Conservation (phyloP, 73 alveolate genomes). For the Symbiodinium natans region DNA sequence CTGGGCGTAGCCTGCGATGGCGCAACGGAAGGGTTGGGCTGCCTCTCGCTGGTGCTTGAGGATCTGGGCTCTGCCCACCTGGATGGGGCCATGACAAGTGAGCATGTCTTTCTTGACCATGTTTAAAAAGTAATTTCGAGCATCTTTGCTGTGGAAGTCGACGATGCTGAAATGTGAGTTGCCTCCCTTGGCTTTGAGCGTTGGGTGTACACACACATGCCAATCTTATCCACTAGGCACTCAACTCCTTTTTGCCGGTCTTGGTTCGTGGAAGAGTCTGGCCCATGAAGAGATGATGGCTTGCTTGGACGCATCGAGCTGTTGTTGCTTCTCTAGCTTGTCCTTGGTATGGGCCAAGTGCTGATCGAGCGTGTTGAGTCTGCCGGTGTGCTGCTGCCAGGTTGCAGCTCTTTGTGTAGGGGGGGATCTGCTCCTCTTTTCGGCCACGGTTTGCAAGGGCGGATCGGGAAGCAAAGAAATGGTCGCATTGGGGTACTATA, state of each 20-base stretch:
- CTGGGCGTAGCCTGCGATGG: slow-evolving; percentile 29
- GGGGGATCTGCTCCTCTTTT: background rate
- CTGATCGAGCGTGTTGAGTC: slow-evolving; percentile 33
- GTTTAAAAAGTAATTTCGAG: background rate
- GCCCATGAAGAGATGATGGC: slow-evolving; percentile 30
- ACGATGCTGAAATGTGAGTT: slow-evolving; percentile 5
- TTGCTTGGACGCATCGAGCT: slow-evolving; percentile 54
- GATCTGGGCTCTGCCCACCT: slow-evolving; percentile 6
- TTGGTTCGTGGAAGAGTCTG: background rate
- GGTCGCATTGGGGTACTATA: slow-evolving; percentile 9
- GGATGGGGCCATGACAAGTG: slow-evolving; percentile 14
- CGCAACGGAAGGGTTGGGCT: slow-evolving; percentile 14
- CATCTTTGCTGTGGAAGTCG: slow-evolving; percentile 24
- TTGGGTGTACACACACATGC: background rate
- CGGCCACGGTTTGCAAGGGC: background rate
- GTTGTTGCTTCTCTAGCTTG: slow-evolving; percentile 31
- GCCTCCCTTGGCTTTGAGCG: slow-evolving; percentile 9
- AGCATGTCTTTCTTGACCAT: slow-evolving; percentile 1
- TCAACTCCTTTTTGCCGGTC: slow-evolving; percentile 34
- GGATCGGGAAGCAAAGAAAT: background rate
- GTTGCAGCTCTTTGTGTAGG: background rate
- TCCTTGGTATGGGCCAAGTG: slow-evolving; percentile 17
- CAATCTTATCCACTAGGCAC: background rate
- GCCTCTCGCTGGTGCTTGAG: slow-evolving; percentile 21
- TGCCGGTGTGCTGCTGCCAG: background rate